These are phyloP conservation scores for Cryptococcus neoformans DNA, from an alignment of 1,284 basidiomycete species.

Conservation along the genomic window DNA sequence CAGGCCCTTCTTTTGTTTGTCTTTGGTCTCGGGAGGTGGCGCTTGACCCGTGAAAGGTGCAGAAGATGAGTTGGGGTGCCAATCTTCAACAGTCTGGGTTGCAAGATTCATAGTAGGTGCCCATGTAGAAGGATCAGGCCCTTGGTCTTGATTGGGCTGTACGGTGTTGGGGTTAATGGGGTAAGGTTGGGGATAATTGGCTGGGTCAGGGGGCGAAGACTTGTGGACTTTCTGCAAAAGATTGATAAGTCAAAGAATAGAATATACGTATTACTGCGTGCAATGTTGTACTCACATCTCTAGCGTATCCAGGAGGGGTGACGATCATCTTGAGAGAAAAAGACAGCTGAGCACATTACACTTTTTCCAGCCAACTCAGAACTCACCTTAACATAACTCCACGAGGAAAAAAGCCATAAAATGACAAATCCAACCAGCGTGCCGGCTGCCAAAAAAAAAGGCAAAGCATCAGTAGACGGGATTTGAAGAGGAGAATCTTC, in stretches of 20 bases:
- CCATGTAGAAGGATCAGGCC: slow-evolving; percentile 23
- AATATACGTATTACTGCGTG: too few species aligned
- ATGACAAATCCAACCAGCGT: slow-evolving; percentile 60
- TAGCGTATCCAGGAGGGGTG: slow-evolving; percentile 66
- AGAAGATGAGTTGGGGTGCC: background rate
- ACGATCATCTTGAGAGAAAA: slow-evolving; percentile 53
- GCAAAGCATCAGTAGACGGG: background rate
- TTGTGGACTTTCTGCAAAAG: slow-evolving; percentile 39
- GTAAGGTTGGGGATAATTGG: slow-evolving; percentile 1
- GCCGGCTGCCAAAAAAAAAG: slow-evolving; percentile 52
- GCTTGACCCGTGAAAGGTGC: background rate
- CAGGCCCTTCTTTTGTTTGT: slow-evolving; percentile 5
- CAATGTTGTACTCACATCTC: slow-evolving; percentile 55
- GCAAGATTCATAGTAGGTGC: slow-evolving; percentile 22
- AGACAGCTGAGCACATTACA: background rate
- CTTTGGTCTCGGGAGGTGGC: background rate
- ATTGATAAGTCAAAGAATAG: background rate
- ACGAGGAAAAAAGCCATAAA: slow-evolving; percentile 65
- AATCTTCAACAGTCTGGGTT: background rate
- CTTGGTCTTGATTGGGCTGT: background rate
- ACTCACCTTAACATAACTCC: slow-evolving; percentile 65
- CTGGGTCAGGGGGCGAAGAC: slow-evolving; percentile 27
- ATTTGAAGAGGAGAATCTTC: background rate
- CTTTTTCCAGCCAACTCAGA: background rate
- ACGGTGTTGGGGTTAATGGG: background rate